These are phyloP conservation scores for Coemansia asiatica DNA, from an alignment of 192 early-diverging fungal genomes.

Conservation along the genomic window DNA sequence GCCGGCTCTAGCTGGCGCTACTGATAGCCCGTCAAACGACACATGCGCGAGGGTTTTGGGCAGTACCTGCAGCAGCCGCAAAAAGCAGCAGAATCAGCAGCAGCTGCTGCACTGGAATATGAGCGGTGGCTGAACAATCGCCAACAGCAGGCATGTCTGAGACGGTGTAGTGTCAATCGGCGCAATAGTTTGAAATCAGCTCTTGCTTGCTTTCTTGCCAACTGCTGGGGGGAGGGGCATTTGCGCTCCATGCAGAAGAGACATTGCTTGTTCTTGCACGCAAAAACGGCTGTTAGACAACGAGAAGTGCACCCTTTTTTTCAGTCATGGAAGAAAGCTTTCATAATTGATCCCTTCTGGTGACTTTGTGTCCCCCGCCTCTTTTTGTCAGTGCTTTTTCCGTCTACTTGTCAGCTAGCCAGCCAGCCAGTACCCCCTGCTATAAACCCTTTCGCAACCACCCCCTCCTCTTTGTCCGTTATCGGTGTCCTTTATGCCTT, in stretches of 20 bases:
- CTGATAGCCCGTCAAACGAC: conserved; percentile 1
- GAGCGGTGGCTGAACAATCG: conserved; percentile 6
- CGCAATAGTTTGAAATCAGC: conserved; percentile 1
- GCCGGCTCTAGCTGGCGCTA: conserved; percentile 2
- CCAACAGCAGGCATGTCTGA: neutral
- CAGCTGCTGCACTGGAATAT: neutral
- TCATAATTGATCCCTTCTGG: conserved; percentile 10
- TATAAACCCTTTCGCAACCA: conserved; percentile 1
- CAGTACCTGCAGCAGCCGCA: neutral
- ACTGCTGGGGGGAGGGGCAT: conserved; percentile 11
- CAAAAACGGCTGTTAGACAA: neutral
- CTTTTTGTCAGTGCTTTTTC: neutral
- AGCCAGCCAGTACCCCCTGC: neutral
- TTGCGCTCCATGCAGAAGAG: conserved; percentile 9
- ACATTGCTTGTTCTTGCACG: conserved; percentile 9
- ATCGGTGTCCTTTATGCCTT: neutral
- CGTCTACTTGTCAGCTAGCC: neutral
- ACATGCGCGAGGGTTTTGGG: neutral
- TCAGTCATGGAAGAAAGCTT: neutral
- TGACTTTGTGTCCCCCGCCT: conserved; percentile 9
- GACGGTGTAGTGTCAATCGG: conserved; percentile 12
- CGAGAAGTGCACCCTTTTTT: conserved; percentile 7
- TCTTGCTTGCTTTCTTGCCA: neutral
- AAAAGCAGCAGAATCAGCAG: neutral
- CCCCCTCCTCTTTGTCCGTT: conserved; percentile 3